phyloP scores from a whole-genome alignment of 2,329 filamentous ascomycete species.

The Leptographium radiaticola region DNA sequence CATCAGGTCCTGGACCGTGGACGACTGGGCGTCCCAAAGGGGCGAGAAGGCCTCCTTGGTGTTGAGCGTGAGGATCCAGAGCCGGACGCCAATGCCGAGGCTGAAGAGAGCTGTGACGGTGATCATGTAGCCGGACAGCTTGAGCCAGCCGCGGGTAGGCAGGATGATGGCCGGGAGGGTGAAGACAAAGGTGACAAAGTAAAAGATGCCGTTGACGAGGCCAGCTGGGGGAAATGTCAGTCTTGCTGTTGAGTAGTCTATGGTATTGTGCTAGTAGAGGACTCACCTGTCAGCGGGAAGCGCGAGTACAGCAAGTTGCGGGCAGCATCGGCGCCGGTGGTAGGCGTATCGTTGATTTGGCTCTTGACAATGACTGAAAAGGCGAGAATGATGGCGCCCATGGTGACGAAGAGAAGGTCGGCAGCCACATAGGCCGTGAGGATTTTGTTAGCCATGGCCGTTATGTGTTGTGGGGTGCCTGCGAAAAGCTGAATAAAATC shows the following conservation, averaged over 20 bases:
- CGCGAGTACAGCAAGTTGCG: slow-evolving; percentile 37
- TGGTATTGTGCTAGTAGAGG: neutral
- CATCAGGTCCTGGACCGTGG: slow-evolving; percentile 50
- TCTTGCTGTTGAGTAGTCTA: too few species aligned
- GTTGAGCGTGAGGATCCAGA: slow-evolving; percentile 63
- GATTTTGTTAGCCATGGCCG: slow-evolving; percentile 40
- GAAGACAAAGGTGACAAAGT: slow-evolving; percentile 56
- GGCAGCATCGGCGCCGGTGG: slow-evolving; percentile 33
- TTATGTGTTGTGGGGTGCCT: too few species aligned
- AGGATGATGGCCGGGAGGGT: slow-evolving; percentile 61
- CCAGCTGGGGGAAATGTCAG: slow-evolving; percentile 33
- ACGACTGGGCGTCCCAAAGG: slow-evolving; percentile 47
- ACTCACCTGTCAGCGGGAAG: slow-evolving; percentile 37
- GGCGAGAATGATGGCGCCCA: slow-evolving; percentile 40
- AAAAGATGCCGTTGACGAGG: slow-evolving; percentile 58
- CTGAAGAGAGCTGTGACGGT: slow-evolving; percentile 51
- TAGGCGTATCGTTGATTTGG: slow-evolving; percentile 27
- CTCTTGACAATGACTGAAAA: slow-evolving; percentile 41
- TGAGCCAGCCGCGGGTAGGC: slow-evolving; percentile 55
- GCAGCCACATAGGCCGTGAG: slow-evolving; percentile 33
- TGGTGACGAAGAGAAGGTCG: slow-evolving; percentile 38
- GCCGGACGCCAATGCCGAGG: slow-evolving; percentile 48
- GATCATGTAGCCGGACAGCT: slow-evolving; percentile 52
- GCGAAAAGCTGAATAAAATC: neutral
- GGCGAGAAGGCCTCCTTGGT: slow-evolving; percentile 48